These are phyloP conservation scores for Pyrus communis DNA, from an alignment of 306 rosid genomes.

Conservation along the genomic window DNA sequence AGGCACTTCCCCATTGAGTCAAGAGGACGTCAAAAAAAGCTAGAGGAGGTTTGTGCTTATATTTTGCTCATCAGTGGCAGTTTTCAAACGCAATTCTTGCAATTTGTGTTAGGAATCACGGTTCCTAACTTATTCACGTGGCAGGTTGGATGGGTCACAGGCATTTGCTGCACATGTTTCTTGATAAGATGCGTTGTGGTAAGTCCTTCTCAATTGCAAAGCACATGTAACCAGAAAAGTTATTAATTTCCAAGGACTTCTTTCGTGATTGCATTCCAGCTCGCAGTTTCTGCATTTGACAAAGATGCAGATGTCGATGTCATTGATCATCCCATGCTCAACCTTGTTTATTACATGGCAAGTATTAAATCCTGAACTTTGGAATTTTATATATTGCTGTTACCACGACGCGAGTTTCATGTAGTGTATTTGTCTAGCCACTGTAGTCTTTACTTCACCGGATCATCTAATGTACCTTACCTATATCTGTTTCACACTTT, in stretches of 20 bases:
- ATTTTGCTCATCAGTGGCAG: background rate
- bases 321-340: slow-evolving; percentile 52
- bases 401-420: background rate
- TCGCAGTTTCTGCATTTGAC: slow-evolving; percentile 50
- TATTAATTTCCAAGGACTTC: slow-evolving; percentile 2
- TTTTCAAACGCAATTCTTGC: background rate
- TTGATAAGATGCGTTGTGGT: slow-evolving; percentile 70
- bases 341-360: slow-evolving; percentile 60
- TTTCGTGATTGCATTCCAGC: slow-evolving; percentile 34
- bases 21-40: slow-evolving; percentile 69
- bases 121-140: slow-evolving; percentile 8
- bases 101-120: background rate
- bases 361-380: slow-evolving; percentile 16
- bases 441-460: background rate
- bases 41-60: slow-evolving; percentile 52
- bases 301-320: slow-evolving; percentile 43
- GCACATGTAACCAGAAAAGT: background rate
- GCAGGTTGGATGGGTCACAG: slow-evolving; percentile 76
- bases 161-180: slow-evolving; percentile 66
- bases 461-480: background rate
- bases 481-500: background rate
- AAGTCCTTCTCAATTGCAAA: slow-evolving; percentile 26
- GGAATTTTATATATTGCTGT: background rate
- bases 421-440: background rate
- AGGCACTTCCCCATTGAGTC: slow-evolving; percentile 77